phyloP scores from a whole-genome alignment of 192 early-diverging fungal species.

The Helicostylum pulchrum region DNA sequence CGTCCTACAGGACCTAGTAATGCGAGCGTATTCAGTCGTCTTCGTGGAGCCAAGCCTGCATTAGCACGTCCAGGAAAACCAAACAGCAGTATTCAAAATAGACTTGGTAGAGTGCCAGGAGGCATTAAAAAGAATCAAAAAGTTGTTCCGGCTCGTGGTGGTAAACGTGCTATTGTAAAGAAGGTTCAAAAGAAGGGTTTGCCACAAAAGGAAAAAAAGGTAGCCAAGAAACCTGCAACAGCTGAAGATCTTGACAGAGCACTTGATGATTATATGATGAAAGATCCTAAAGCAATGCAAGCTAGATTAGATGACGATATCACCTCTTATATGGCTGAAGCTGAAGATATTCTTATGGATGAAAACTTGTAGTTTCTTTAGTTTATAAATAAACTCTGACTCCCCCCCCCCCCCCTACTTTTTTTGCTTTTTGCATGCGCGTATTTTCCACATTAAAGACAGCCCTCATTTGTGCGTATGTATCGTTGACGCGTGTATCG shows the following conservation, averaged over 20 bases:
- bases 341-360: neutral
- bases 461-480: no score
- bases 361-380: neutral
- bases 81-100: neutral
- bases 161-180: neutral
- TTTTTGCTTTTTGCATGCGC: no score
- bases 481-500: no score
- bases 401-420: no score
- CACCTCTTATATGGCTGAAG: slow-evolving; percentile 28
- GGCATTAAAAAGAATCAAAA: neutral
- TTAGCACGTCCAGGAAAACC: neutral
- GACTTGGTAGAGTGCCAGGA: neutral
- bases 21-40: slow-evolving; percentile 8
- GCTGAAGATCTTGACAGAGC: slow-evolving; percentile 23
- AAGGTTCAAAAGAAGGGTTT: neutral
- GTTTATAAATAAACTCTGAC: no score
- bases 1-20: neutral
- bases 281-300: slow-evolving; percentile 33
- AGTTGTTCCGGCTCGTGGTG: neutral
- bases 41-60: neutral
- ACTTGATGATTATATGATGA: slow-evolving; percentile 38
- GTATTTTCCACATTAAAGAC: no score
- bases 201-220: slow-evolving; percentile 11
- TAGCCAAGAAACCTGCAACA: slow-evolving; percentile 5
- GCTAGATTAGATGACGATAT: slow-evolving; percentile 34